Percentiles rank a stretch among this genome's conserved stretches.
These are phyloP conservation scores for Penicillium sclerotigenum DNA, from an alignment of 2,329 filamentous ascomycete genomes.

Conservation along the genomic window DNA sequence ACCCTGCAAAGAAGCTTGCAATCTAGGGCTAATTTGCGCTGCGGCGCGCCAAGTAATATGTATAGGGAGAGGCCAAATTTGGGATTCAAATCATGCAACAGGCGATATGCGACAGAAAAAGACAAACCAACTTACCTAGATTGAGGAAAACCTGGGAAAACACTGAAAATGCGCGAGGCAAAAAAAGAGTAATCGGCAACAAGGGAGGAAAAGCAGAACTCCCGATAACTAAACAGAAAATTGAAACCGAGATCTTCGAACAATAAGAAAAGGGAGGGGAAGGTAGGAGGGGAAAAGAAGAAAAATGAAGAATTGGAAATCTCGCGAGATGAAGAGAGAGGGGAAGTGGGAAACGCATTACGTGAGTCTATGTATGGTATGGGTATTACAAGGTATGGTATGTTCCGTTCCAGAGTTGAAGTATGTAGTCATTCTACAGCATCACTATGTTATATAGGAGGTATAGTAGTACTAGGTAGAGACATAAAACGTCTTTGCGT, in stretches of 20 bases:
- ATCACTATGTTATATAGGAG: neutral
- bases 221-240: conserved; percentile 26
- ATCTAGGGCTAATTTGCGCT: neutral
- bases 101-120: conserved; percentile 3
- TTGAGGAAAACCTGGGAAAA: conserved; percentile 19
- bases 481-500: neutral
- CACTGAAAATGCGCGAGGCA: conserved; percentile 20
- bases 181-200: conserved; percentile 18
- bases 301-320: conserved; percentile 28
- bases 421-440: neutral
- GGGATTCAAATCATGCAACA: conserved; percentile 17
- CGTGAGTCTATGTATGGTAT: conserved; percentile 8
- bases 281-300: conserved; percentile 19
- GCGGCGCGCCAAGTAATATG: neutral
- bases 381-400: conserved; percentile 8
- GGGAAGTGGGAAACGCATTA: conserved; percentile 15
- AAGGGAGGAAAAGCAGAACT: conserved; percentile 25
- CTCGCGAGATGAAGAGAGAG: conserved; percentile 18
- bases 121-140: conserved; percentile 18
- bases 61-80: neutral
- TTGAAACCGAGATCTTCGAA: conserved; percentile 25
- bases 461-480: neutral
- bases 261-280: conserved; percentile 26
- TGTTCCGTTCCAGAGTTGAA: neutral
- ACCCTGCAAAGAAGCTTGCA: neutral